Base-by-base conservation (phyloP, 805 yeast genomes). In the Saturnispora bothae region DNA sequence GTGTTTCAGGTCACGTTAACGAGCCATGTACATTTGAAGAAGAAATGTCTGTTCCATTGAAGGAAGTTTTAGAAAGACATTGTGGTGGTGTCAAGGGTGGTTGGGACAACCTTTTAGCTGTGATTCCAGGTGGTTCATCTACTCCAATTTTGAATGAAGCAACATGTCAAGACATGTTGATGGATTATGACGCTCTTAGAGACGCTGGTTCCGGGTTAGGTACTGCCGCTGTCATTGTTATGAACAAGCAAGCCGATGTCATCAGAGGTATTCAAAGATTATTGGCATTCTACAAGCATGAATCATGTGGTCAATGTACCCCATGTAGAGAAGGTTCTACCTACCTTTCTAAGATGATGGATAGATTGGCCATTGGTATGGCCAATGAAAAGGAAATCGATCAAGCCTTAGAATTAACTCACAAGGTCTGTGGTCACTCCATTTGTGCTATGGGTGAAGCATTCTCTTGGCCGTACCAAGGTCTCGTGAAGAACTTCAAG, bases 261-360 rank as follows among this genome's bases (percentile, higher is more conserved):
- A 75, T 84, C 44, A 71, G 85, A 47, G 92, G 89, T 49, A 84
- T 84, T 57, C 94, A 84, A 63, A 72, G 95, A 61, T 73, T 84
- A 53, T 61, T 89, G 31, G 76, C 82, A 31, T 84, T 84, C 61
- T 84, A 83, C 68, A 82, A 80, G 66, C 95, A 84, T 64, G 95
- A 84, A 68, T 80, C 92, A 6, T 84, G 95, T 65, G 94, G 95
- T 43, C 95, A 84, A 65, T 84, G 95, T 67, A 84, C 95, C 4
- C 95, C 95, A 42, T 84, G 95, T 65, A 76, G 95, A 59, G 95
- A 84, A 64, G 95, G 95, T 42, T 83, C 95, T 31, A 79, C 94
- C 16, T 84, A 89, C 81, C 66, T 84, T 50, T 66, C 70, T 43
- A 80, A 75, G 63, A 78, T 83, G 74, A 84, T 84, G 95, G 80